Base-by-base conservation (phyloP, 2,329 filamentous ascomycete species). In the Cladosporium sp. region DNA sequence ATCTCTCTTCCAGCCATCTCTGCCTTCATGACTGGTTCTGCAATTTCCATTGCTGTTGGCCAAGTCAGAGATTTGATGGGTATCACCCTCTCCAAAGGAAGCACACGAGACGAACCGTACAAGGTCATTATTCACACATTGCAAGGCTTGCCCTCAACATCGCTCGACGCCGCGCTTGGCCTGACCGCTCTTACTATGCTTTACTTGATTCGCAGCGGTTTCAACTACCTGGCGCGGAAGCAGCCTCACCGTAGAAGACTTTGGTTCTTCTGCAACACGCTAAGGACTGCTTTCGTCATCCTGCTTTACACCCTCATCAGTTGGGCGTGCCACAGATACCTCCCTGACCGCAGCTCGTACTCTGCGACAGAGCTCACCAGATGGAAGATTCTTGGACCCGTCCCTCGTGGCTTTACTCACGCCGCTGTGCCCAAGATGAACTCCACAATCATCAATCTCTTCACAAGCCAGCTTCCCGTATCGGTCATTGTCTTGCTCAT, bases 11-110 rank as follows among this genome's bases (percentile, higher is more conserved):
- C 89, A 1, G 88, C 91, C 0, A 88, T 97, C 50, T 91, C 88
- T 0, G 90, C 93, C 2, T 97, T 95, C 75, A 96, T 97, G 87
- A 97, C 93, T 0, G 92, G 92, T 2, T 95, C 92, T 4, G 90
- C 92, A 50, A 80, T 98, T 69, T 95, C 82, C 63, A 97, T 98
- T 65, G 84, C 82, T 13, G 80, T 83, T 19, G 91, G 93, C 33
- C 93, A 98, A 69, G 77, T 96, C 4, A 86, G 88, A 1, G 79
- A 80, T 2, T 73, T 97, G 68, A 80, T 98, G 73, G 93, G 93
- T 6, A 84, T 95, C 64, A 77, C 77, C 1, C 18, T 50, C 9
- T 43, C 32, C 0, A 58, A 43, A 3, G 80, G 80, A 18, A 82
- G 84, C 57, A 95, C 83, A 11, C 79, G 89, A 60, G 90, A 81